Evolutionary conservation across 371 early-diverging fungal species (phyloP), one percentile per base, ranked within the genome.

Genomic region (Choanephora cucurbitarum): DNA sequence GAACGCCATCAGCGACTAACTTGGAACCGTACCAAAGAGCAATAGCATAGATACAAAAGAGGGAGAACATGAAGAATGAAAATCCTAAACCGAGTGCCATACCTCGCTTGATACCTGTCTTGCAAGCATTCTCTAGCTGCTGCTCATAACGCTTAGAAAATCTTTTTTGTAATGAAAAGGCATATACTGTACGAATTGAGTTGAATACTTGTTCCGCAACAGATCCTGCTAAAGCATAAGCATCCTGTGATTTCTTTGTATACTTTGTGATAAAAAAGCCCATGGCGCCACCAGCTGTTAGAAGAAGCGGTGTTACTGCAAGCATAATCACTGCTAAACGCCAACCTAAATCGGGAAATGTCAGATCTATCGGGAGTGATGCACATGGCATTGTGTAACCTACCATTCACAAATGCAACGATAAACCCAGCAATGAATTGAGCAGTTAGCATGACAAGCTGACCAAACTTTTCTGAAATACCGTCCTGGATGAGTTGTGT

Each of bases 111-210:
- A 79, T 61, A 19, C 87, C 89, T 6, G 74, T 66, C 11, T 61
- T 62, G 19, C 68, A 71, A 2, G 90, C 91, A 28, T 70, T 66
- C 10, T 60, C 67, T 3, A 88, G 58, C 57, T 84, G 64, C 0
- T 34, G 44, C 28, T 71, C 66, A 72, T 91, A 97, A 24, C 81
- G 70, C 7, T 67, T 55, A 13, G 79, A 58, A 58, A 90, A 84
- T 14, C 89, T 83, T 21, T 79, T 66, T 67, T 93, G 90, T n/a
- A 84, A 82, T 52, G 86, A 87, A 73, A 95, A 95, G 1, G 95
- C 81, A 44, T 81, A 84, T 21, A 95, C 89, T 2, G 96, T 96
- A 49, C 95, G 85, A 52, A 96, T 90, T 19, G 86, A 80, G 6
- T 89, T 70, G 49, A 98, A 76, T 0, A 84, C 91, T 64, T 98